Evolutionary conservation across 2,329 filamentous ascomycete species (phyloP).

Genomic region (Cadophora sp.): DNA sequence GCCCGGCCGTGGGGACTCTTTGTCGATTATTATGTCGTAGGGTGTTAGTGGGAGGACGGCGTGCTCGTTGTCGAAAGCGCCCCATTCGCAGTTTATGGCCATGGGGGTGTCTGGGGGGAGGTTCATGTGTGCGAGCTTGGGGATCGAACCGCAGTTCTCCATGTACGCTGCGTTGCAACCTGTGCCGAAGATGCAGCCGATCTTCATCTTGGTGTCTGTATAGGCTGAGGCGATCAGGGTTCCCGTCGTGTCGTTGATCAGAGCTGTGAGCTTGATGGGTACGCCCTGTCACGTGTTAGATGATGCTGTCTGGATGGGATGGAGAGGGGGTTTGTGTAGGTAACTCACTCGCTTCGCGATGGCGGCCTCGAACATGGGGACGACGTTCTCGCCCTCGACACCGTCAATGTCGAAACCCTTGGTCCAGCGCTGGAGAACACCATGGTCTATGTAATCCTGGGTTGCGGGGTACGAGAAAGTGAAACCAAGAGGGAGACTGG

Average conservation of each 20-base stretch:
- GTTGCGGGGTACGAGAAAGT: conserved; percentile 96
- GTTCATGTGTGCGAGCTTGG: conserved; percentile 92
- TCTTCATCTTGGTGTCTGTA: conserved; percentile 91
- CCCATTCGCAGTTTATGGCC: conserved; percentile 98
- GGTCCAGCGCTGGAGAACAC: conserved; percentile 92
- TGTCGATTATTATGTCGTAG: conserved; percentile 88
- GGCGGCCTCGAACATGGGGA: conserved; percentile 84
- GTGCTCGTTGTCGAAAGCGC: conserved; percentile 95
- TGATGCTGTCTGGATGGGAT: background rate
- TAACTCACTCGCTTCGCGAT: conserved; percentile 68
- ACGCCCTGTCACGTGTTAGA: conserved; percentile 66
- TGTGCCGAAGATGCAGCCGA: conserved; percentile 98
- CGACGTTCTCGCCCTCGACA: conserved; percentile 89
- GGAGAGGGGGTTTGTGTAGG: background rate
- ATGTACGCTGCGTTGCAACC: conserved; percentile 99
- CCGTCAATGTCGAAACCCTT: conserved; percentile 96
- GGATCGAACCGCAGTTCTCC: conserved; percentile 89
- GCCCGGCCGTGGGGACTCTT: conserved; percentile 88
- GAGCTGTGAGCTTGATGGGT: conserved; percentile 88
- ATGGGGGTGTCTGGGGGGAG: conserved; percentile 84
- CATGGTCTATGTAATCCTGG: conserved; percentile 92
- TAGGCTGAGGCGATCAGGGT: conserved; percentile 96
- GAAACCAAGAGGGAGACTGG: conserved; percentile 82
- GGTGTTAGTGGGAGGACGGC: conserved; percentile 83
- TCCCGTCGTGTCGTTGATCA: conserved; percentile 98